A percentile compares a stretch with the other conserved stretches of the same genome.
Evolutionary conservation across 1,284 basidiomycete genomes (phyloP).

Genomic region (Trichosporon ovoides): DNA sequence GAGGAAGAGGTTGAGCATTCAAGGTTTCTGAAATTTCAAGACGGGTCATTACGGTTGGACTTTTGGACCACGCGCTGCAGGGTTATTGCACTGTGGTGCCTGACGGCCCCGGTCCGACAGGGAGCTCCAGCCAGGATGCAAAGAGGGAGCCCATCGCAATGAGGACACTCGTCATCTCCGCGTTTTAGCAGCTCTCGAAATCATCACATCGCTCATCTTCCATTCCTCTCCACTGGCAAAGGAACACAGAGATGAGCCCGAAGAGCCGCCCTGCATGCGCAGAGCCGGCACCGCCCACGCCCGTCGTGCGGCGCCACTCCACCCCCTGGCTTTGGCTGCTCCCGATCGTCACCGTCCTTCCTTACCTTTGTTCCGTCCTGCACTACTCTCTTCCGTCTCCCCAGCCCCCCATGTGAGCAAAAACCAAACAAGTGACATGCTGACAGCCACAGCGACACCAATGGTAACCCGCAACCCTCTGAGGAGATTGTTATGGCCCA

Average conservation of each 20-base stretch:
- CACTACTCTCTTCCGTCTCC: slow-evolving; percentile 38
- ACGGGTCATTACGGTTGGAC: too few species aligned
- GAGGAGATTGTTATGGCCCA: slow-evolving; percentile 41
- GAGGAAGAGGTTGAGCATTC: background rate
- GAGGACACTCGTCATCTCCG: background rate
- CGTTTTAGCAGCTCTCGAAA: background rate
- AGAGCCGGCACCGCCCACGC: background rate
- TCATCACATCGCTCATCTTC: background rate
- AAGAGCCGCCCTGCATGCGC: slow-evolving; percentile 1
- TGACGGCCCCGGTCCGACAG: too few species aligned
- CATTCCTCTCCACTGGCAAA: background rate
- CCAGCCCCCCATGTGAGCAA: slow-evolving; percentile 25
- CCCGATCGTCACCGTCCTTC: slow-evolving; percentile 30
- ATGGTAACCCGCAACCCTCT: slow-evolving; percentile 35
- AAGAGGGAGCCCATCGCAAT: too few species aligned
- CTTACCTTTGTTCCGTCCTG: slow-evolving; percentile 28
- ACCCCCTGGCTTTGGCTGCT: slow-evolving; percentile 24
- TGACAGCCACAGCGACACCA: slow-evolving; percentile 21
- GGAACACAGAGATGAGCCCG: background rate
- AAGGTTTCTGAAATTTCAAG: too few species aligned
- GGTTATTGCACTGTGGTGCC: too few species aligned
- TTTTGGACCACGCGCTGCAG: too few species aligned
- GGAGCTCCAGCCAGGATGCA: too few species aligned
- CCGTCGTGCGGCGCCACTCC: background rate
- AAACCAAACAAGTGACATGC: background rate